Conservation (phyloP, 1,284 basidiomycete genomes). For the Tilletia walkeri region DNA sequence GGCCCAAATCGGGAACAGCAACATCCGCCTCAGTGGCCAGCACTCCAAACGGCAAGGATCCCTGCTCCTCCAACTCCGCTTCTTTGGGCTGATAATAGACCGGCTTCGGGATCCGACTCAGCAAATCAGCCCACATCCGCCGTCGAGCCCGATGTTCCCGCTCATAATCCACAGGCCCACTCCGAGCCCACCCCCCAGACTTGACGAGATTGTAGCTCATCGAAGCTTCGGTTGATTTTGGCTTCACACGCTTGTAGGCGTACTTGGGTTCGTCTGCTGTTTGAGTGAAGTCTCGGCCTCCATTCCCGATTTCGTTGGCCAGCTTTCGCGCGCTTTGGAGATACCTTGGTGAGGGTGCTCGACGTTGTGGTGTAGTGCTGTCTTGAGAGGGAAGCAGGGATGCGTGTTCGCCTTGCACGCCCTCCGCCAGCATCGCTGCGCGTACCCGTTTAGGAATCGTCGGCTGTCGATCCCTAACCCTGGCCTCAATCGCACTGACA, state of each 20-base stretch:
- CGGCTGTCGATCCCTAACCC: background rate
- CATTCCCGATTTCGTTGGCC: background rate
- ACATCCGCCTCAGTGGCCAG: background rate
- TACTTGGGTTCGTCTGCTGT: background rate
- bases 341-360: background rate
- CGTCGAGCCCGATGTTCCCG: constrained; percentile 4
- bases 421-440: background rate
- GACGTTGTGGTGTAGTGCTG: background rate
- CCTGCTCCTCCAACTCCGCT: background rate
- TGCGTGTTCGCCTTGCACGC: background rate
- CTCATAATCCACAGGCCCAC: background rate
- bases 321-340: constrained; percentile 1
- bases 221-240: background rate
- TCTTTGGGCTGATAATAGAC: background rate
- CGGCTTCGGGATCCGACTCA: background rate
- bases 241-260: background rate
- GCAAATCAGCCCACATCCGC: constrained; percentile 1
- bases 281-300: background rate
- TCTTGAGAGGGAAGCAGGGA: background rate
- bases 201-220: constrained; percentile 2
- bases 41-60: too few relatives aligned
- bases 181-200: background rate
- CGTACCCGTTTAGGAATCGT: background rate
- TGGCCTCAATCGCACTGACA: constrained; percentile 3
- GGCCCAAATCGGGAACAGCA: background rate